phyloP scores from a whole-genome alignment of 805 yeast species.

The Wickerhamiella musiphila region DNA sequence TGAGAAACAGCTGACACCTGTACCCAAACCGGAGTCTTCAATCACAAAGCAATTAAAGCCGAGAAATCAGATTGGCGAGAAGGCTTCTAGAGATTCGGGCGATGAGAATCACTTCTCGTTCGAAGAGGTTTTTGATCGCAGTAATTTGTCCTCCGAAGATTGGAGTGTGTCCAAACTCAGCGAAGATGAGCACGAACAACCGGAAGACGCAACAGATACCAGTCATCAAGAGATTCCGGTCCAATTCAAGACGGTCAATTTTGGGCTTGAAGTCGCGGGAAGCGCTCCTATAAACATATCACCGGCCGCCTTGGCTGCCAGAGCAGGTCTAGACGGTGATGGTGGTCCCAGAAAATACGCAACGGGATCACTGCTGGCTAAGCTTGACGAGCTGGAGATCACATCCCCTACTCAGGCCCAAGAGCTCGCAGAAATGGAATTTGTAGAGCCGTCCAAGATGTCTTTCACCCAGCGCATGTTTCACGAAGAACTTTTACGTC shows the following conservation, averaged over 20 bases:
- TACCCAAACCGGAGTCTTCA: not conserved
- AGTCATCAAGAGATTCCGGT: not conserved
- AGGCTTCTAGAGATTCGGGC: not conserved
- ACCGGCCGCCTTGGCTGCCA: not conserved
- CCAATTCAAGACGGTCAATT: not conserved
- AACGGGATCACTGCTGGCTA: not conserved
- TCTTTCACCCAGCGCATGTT: conserved; percentile 17
- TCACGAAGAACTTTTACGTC: conserved; percentile 11
- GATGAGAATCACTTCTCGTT: not conserved
- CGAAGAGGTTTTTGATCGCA: conserved; percentile 2
- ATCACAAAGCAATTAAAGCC: not conserved
- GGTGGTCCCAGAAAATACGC: conserved; percentile 7
- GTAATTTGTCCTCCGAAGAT: no score
- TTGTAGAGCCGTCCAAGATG: conserved; percentile 12
- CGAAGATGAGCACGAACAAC: no score
- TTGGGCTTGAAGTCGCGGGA: no score
- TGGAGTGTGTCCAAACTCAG: no score
- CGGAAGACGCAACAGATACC: no score
- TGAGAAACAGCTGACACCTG: no score
- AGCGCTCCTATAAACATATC: conserved; percentile 8
- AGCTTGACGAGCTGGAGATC: conserved; percentile 1
- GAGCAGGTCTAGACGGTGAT: conserved; percentile 7
- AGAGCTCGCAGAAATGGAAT: not conserved
- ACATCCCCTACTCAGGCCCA: not conserved
- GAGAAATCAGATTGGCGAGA: not conserved